These are phyloP conservation scores for Aciculosporium take DNA, from an alignment of 2,329 filamentous ascomycete genomes.

Conservation along the genomic window DNA sequence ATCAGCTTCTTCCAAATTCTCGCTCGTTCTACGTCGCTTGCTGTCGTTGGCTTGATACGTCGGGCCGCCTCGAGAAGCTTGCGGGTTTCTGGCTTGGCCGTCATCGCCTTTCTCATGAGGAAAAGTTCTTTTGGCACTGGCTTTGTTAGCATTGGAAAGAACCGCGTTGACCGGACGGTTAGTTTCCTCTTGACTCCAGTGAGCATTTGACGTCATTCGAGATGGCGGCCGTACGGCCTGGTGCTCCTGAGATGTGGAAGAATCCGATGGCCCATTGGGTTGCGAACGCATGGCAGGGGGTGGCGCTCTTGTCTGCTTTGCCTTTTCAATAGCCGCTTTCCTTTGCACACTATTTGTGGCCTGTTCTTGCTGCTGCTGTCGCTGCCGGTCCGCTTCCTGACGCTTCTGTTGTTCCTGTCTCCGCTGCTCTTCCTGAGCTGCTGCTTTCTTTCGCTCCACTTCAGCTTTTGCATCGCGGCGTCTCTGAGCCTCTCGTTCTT, in stretches of 20 bases:
- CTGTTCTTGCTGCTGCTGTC: constrained; percentile 45
- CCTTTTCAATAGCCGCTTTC: constrained; percentile 48
- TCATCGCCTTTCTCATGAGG: constrained; percentile 49
- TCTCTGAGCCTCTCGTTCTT: constrained; percentile 64
- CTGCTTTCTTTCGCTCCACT: constrained; percentile 60
- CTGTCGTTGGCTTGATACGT: constrained; percentile 55
- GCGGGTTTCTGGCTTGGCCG: constrained; percentile 29
- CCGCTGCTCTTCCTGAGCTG: constrained; percentile 49
- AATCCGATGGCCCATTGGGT: constrained; percentile 35
- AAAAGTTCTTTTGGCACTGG: constrained; percentile 55
- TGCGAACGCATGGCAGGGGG: constrained; percentile 44
- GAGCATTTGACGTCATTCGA: constrained; percentile 41
- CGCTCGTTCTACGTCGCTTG: constrained; percentile 68
- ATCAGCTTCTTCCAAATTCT: constrained; percentile 49
- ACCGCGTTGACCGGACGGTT: constrained; percentile 45
- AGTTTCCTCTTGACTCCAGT: constrained; percentile 42
- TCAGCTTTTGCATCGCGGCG: constrained; percentile 74
- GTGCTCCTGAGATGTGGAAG: constrained; percentile 19
- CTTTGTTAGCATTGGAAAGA: constrained; percentile 46
- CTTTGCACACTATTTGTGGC: constrained; percentile 51
- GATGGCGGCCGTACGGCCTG: constrained; percentile 34
- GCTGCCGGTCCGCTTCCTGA: constrained; percentile 47
- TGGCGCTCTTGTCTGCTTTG: constrained; percentile 49
- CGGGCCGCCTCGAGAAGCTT: constrained; percentile 38
- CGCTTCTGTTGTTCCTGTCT: constrained; percentile 44